Conservation (phyloP, 176 grass and related monocot species). For the Ampelocalamus luodianensis region DNA sequence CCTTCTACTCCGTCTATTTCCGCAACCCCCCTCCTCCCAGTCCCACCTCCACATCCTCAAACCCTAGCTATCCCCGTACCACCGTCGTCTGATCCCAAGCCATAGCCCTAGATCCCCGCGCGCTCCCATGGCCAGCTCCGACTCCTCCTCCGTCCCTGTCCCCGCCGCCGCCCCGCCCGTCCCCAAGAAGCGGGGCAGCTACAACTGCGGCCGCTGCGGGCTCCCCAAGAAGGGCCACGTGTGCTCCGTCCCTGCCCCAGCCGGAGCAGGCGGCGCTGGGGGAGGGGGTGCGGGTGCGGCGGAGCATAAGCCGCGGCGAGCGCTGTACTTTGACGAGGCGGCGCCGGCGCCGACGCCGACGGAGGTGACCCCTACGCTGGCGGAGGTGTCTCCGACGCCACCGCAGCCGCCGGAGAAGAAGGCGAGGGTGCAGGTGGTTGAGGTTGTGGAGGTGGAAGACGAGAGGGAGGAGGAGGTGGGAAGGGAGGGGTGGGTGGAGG, state of each 20-base stretch:
- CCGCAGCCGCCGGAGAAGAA: conserved; percentile 1
- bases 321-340: conserved; percentile 72
- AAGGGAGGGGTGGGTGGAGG: conserved; percentile 23
- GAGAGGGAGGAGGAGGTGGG: background rate
- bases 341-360: background rate
- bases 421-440: background rate
- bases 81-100: background rate
- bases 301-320: conserved; percentile 54
- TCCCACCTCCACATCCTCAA: background rate
- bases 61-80: conserved; percentile 26
- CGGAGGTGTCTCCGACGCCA: background rate
- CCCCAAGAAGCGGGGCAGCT: conserved; percentile 74
- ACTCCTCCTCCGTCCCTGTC: background rate
- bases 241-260: conserved; percentile 41
- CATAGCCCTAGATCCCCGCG: background rate
- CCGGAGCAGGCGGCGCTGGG: background rate
- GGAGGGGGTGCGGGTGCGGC: background rate
- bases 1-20: conserved; percentile 45
- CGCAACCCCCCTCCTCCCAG: background rate
- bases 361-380: background rate
- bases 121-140: conserved; percentile 33
- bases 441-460: background rate
- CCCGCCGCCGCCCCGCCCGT: background rate
- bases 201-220: conserved; percentile 90
- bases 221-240: conserved; percentile 91